Evolutionary conservation across 768 basidiomycete species (phyloP), one percentile per base, ranked within the genome.

Genomic region (Lanmaoa rubissima): DNA sequence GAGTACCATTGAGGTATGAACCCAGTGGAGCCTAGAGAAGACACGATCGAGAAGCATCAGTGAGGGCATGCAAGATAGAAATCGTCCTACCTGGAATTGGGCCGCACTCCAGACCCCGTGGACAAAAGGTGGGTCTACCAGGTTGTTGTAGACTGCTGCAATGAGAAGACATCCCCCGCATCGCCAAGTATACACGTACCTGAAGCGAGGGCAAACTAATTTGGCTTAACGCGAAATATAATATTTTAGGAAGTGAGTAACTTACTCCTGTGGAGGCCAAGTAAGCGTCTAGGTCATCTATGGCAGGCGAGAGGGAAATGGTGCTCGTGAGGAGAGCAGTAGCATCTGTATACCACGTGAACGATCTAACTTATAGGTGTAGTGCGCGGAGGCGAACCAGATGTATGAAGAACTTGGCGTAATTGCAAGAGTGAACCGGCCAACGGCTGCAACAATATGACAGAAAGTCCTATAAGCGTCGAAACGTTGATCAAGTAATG

Each of bases 81-180:
- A 34, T 56, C 75, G 42, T 19, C 40, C 11, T 56, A 84, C 86
- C 28, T 67, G 57, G 56, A 87, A 86, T 58, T 78, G 68, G 1
- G 80, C 78, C 24, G 78, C 78, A 8, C 86, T 75, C 86, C 86
- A 88, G 1, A 65, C 72, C 0, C 65, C 66, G 8, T 61, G 48
- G 21, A 87, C 72, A 61, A 86, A 88, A 9, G 84, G 81, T 1
- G 87, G 87, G 54, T 86, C 83, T 6, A 72, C 63, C 7, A 87
- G 66, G 17, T 68, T 62, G 59, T 81, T 58, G 41, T 73, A 72
- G 11, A 70, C 70, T 72, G 13, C 40, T 26, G 26, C 24, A 32
- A 50, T 63, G 31, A 61, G 51, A 35, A 39, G 0, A 10, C 24
- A 17, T 13, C 4, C 32, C 8, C 21, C 5, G 42, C 36, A 24